These are phyloP conservation scores for Astrothelium subdiscretum DNA, from an alignment of 495 filamentous ascomycete species.

Conservation along the genomic window DNA sequence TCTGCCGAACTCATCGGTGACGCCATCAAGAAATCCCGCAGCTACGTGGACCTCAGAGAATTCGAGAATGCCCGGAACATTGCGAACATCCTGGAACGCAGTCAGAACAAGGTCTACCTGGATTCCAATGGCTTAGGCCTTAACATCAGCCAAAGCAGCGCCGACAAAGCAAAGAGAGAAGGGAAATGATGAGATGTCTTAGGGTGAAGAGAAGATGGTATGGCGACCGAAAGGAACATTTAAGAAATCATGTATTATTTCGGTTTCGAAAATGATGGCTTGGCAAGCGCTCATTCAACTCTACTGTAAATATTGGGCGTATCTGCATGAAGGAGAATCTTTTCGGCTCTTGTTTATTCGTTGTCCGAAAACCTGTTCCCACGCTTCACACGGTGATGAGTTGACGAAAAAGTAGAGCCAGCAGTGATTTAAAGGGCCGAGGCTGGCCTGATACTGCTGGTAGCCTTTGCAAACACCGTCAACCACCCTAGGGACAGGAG, in stretches of 20 bases:
- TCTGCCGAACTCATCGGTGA: slow-evolving; percentile 97
- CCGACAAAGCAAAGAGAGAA: slow-evolving; percentile 26
- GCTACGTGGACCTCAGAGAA: slow-evolving; percentile 90
- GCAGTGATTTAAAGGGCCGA: no score
- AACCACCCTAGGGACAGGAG: no score
- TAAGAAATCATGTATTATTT: background rate
- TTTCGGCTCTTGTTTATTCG: background rate
- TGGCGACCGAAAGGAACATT: background rate
- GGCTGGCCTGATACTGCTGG: no score
- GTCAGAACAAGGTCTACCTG: slow-evolving; percentile 87
- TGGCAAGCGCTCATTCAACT: background rate
- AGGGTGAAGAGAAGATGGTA: background rate
- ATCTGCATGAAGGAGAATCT: background rate
- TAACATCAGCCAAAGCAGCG: slow-evolving; percentile 62
- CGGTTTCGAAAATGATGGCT: no score
- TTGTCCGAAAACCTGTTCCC: no score
- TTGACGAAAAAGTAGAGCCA: no score
- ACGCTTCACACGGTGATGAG: no score
- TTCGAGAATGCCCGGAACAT: slow-evolving; percentile 92
- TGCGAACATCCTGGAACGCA: slow-evolving; percentile 70
- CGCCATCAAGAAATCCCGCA: slow-evolving; percentile 96
- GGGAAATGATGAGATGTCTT: background rate
- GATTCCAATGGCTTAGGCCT: slow-evolving; percentile 81
- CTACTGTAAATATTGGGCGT: background rate
- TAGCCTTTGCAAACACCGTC: no score